Evolutionary conservation across 2,329 filamentous ascomycete species (phyloP).

Genomic region (Rutstroemia sp.): DNA sequence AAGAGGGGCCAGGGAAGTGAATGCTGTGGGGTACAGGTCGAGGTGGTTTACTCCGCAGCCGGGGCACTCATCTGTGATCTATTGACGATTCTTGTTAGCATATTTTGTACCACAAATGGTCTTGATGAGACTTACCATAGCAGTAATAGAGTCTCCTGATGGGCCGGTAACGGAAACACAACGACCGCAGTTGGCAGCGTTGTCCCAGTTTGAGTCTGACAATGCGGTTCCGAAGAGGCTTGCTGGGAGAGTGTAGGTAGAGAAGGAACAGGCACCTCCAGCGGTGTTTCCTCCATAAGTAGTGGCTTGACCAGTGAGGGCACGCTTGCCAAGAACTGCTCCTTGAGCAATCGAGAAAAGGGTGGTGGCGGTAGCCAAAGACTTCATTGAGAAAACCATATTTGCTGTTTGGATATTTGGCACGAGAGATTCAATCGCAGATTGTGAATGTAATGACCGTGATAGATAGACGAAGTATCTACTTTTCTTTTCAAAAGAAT

Average conservation of each 20-base stretch:
- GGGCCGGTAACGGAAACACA: slow-evolving; percentile 54
- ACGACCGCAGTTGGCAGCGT: slow-evolving; percentile 49
- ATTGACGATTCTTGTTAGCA: not conserved
- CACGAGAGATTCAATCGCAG: not conserved
- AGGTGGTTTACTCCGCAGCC: slow-evolving; percentile 46
- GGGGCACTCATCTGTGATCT: slow-evolving; percentile 52
- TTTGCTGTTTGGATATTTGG: slow-evolving; percentile 9
- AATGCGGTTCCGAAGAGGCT: slow-evolving; percentile 54
- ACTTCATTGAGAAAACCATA: slow-evolving; percentile 22
- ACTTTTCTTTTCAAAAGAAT: slow-evolving; percentile 1
- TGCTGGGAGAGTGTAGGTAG: slow-evolving; percentile 52
- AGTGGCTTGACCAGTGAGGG: slow-evolving; percentile 37
- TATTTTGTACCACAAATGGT: not conserved
- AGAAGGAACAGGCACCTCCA: slow-evolving; percentile 58
- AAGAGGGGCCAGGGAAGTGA: slow-evolving; percentile 37
- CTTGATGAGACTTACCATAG: slow-evolving; percentile 44
- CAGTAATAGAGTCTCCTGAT: slow-evolving; percentile 49
- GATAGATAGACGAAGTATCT: not conserved
- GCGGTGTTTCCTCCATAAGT: slow-evolving; percentile 48
- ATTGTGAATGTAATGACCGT: not conserved
- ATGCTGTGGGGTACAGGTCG: slow-evolving; percentile 47
- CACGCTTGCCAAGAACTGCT: slow-evolving; percentile 17
- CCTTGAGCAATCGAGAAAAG: slow-evolving; percentile 24
- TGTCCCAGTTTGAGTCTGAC: slow-evolving; percentile 49
- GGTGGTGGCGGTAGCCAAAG: slow-evolving; percentile 12